Base-by-base conservation (phyloP, 805 yeast species). In the Yamadazyma endophytica region DNA sequence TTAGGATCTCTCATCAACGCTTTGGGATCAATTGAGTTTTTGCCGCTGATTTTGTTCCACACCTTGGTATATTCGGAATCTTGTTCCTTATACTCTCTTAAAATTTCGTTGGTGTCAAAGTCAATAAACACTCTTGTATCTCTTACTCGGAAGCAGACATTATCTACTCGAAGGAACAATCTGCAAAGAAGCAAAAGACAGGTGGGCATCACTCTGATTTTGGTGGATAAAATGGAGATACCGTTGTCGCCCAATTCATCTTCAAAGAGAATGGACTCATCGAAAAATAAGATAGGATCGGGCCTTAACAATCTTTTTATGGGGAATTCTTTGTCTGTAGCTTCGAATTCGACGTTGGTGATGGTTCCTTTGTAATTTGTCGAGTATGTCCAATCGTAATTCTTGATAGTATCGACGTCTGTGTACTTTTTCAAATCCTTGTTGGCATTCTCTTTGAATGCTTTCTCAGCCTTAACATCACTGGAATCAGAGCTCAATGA, bases 161-260 rank as follows among this genome's bases (percentile, higher is more conserved):
- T 81, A 58, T 92, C 99, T 5, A 92, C 94, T 28, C 97, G 69
- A 37, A 92, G 56, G 52, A 86, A 90, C 44, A 90, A 75, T 27
- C 97, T 69, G 29, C 80, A 75, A 27, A 92, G 63, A 20, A 90
- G 46, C 22, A 92, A 60, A 42, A 92, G 52, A 38, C 96, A 75
- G 31, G 79, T 73, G 5, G 79, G 79, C 97, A 92, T 92, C 4
- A 88, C 96, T 40, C 99, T 64, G 13, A 92, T 74, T 55, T 89
- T 89, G 21, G 80, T 78, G 31, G 78, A 77, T 33, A 85, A 59
- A 33, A 85, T 73, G 0, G 94, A 76, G 12, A 87, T 82, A 6
- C 99, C 99, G 54, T 90, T 92, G 54, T 92, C 99, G 4, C 95
- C 97, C 33, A 92, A 65, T 54, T 92, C 99, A 50, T 92, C 99